Evolutionary conservation across 768 basidiomycete genomes (phyloP), one percentile per base, ranked within the genome.

Genomic region (Pleurotus ostreatus): DNA sequence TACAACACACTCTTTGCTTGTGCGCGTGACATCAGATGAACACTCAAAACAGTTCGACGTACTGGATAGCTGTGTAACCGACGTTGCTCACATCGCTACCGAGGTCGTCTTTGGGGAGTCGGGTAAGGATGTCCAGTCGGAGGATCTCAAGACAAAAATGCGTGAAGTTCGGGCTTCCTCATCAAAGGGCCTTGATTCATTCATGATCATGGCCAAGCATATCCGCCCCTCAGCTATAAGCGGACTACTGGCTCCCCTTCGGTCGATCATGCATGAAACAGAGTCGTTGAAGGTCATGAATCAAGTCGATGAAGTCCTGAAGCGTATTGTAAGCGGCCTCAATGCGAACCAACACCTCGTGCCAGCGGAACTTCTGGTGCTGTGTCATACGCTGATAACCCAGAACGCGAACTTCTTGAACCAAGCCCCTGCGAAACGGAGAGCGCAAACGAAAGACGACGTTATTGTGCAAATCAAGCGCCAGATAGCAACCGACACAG

Each of bases 101-200:
- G 94, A 92, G 65, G 96, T 98, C 51, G 82, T 98, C 53, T 98
- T 98, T 62, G 96, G 96, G 23, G 86, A 94, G 66, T 94, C 95
- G 1, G 91, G 89, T 12, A 91, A 90, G 68, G 92, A 98, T 63
- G 86, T 90, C 0, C 83, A 86, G 56, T 78, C 87, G 2, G 93
- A 94, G 62, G 95, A 88, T 22, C 97, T 96, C 83, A 92, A 87
- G 73, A 94, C 94, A 15, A 94, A 91, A 70, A 90, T 94, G 84
- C 82, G 89, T 18, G 96, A 99, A 73, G 96, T 95, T 25, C 80
- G 85, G 30, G 80, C 84, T 8, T 93, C 92, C 22, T 80, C 86
- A 2, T 83, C 91, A n/a, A 85, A 85, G 65, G 93, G 88, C 2
- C 73, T 96, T 30, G 94, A 98, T 66, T 86, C 90, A 0, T 93